phyloP scores from a whole-genome alignment of 2,329 filamentous ascomycete genomes.

The Phoma herbarum region DNA sequence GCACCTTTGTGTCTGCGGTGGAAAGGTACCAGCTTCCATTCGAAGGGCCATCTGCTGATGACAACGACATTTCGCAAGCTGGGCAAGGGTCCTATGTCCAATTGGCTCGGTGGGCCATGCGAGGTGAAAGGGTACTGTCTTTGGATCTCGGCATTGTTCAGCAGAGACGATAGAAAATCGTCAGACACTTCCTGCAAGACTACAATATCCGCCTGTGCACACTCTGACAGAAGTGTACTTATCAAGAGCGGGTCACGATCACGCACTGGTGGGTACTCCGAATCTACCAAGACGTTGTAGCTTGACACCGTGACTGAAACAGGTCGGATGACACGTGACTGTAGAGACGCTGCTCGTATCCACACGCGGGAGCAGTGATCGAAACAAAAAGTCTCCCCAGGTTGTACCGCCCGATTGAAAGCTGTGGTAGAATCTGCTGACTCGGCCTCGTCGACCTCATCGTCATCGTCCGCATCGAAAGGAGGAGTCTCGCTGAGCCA shows the following conservation, averaged over 20 bases:
- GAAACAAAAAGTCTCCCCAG: conserved; percentile 46
- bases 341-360: conserved; percentile 18
- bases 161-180: conserved; percentile 66
- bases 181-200: conserved; percentile 71
- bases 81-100: conserved; percentile 63
- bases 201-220: conserved; percentile 50
- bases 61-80: conserved; percentile 69
- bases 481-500: conserved; percentile 21
- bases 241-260: conserved; percentile 52
- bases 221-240: conserved; percentile 44
- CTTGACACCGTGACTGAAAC: conserved; percentile 48
- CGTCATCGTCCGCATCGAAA: neutral
- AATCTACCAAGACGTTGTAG: conserved; percentile 57
- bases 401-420: conserved; percentile 28
- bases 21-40: conserved; percentile 65
- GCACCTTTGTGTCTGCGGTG: conserved; percentile 66
- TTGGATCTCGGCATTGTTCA: conserved; percentile 58
- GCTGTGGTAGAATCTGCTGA: neutral
- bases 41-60: conserved; percentile 64
- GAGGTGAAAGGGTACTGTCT: conserved; percentile 64
- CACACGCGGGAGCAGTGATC: conserved; percentile 35
- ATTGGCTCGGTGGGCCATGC: conserved; percentile 64
- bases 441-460: conserved; percentile 8
- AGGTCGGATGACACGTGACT: conserved; percentile 7
- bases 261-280: conserved; percentile 46